Conservation (phyloP, 2,329 filamentous ascomycete species). For the Pestalotiopsis sp. region DNA sequence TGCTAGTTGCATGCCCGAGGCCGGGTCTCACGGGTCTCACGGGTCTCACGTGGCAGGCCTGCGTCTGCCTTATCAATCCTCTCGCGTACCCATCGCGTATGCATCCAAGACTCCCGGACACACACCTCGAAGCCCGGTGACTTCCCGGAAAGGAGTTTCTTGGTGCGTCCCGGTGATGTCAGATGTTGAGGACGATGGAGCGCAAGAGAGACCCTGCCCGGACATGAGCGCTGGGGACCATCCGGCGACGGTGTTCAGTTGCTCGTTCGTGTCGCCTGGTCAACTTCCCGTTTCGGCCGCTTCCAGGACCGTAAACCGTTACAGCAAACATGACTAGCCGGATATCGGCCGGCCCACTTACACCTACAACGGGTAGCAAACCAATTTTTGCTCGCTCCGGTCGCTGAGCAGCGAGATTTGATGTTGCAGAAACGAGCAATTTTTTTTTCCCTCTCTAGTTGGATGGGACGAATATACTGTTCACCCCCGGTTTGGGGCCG, state of each 20-base stretch:
- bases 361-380: not conserved
- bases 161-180: conserved; percentile 5
- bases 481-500: not conserved
- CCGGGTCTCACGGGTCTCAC: conserved; percentile 4
- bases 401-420: not conserved
- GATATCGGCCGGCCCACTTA: not conserved
- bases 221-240: conserved; percentile 8
- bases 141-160: conserved; percentile 7
- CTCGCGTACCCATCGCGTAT: not conserved
- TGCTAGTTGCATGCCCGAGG: not conserved
- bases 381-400: not conserved
- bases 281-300: conserved; percentile 7
- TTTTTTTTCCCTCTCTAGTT: not conserved
- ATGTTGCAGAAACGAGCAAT: not conserved
- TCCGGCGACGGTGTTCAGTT: conserved; percentile 11
- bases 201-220: not conserved
- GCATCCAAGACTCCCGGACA: not conserved
- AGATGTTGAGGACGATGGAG: not conserved
- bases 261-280: not conserved
- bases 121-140: not conserved
- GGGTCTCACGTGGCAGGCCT: conserved; percentile 8
- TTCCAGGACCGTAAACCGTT: conserved; percentile 1
- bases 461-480: not conserved
- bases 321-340: conserved; percentile 1
- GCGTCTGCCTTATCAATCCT: not conserved